Base-by-base conservation (phyloP, 768 basidiomycete species). In the Naematelia aurantialba region DNA sequence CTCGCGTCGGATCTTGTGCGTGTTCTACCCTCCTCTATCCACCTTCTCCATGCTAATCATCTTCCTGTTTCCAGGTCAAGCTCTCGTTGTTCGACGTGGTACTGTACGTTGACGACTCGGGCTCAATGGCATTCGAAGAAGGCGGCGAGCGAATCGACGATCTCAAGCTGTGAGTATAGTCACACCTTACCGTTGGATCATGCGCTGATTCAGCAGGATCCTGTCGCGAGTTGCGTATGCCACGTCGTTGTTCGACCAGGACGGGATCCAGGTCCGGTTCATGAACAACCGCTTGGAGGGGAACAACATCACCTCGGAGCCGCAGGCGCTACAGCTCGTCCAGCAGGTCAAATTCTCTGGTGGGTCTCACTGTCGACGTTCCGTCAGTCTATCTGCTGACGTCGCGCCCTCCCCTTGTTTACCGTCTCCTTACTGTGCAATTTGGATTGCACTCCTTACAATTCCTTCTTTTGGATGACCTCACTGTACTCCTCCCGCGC, bases 61-160 rank as follows among this genome's bases (percentile, higher is more conserved):
- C 52, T 44, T 19, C 34, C 10, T 11, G 8, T 44, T 17, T 39
- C 25, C 29, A 25, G n/a, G 67, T 65, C 60, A 76, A 78, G 63
- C 55, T 80, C 5, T 57, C 78, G 0, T 63, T 80, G 42, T 80
- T 79, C 58, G 80, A 80, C 55, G 59, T 73, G 3, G 58, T 76
- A 39, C 65, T 78, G 42, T 72, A 70, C 57, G 45, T 75, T 31
- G 78, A 78, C 56, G 76, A 76, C 53, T 69, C 66, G 19, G 71
- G 70, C 24, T 72, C 64, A 25, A 78, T 77, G 74, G 67, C 73
- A 0, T 78, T 78, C 52, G 80, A 78, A 61, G 76, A 80, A 65
- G 59, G 68, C 17, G 80, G 80, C 25, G 75, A 78, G 52, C 67
- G 80, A 42, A 79, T 80, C 56, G 79, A 80, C 51, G 80, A 80